Evolutionary conservation across 2,329 filamentous ascomycete genomes (phyloP), one percentile per base, ranked within the genome.

Genomic region (Colletotrichum falcatum): DNA sequence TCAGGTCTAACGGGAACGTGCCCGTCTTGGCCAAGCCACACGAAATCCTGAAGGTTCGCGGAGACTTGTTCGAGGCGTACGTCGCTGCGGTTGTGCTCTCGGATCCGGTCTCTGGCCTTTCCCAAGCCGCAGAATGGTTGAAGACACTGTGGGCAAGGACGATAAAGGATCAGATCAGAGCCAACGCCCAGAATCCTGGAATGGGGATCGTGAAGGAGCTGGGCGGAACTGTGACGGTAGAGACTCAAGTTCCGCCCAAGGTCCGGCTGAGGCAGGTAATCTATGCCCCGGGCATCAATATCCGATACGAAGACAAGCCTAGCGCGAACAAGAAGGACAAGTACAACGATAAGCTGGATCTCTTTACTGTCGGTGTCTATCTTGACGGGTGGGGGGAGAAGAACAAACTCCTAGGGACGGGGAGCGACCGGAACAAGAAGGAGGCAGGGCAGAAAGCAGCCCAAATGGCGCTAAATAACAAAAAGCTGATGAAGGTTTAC

Each of bases 61-160:
- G 91, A 11, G 95, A 98, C 77, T 87, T 98, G 23, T 97, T 98
- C 75, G 95, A 98, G 79, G 92, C 95, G 0, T 98, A 97, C 75
- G 89, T 97, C 20, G 95, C 92, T 11, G 95, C 92, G 3, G 81
- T 95, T 7, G 87, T 97, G 42, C 82, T 94, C 2, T 90, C 91
- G 1, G 88, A 94, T 75, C 85, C 89, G 0, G 80, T 82, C 3
- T 78, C 88, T 56, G 94, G 95, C 1, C 87, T 92, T 56, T 73
- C 79, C 9, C 85, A 84, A 2, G 90, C 88, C 2, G 86, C 91
- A 61, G 78, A 85, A 18, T 98, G 94, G 94, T 82, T 98, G 55
- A 91, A 89, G 61, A 82, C 86, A 9, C 83, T 98, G 0, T 98
- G 94, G 94, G 87, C 87, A 5, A 88, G 85, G 56, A 89, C 88